Conservation (phyloP, 2,329 filamentous ascomycete genomes). For the Scedosporium minutisporum region DNA sequence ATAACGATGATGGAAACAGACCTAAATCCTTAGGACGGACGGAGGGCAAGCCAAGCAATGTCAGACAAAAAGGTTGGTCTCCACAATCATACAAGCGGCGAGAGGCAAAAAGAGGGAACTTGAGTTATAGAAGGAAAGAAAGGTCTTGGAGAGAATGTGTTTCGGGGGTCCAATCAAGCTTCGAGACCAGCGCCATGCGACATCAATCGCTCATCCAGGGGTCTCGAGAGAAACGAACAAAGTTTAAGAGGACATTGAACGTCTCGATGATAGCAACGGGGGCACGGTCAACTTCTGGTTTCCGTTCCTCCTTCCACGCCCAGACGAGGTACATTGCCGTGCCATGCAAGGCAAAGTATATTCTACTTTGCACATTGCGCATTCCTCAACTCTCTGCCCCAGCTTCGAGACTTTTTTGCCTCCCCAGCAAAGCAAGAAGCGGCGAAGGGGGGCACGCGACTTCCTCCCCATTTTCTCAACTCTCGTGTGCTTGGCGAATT, state of each 20-base stretch:
- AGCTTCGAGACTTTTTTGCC: not conserved
- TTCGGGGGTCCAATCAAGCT: constrained; percentile 3
- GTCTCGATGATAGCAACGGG: not conserved
- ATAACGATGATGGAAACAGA: not conserved
- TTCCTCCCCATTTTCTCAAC: not conserved
- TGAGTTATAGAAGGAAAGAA: not conserved
- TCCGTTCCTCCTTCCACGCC: not conserved
- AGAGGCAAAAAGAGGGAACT: not conserved
- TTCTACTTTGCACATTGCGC: not conserved
- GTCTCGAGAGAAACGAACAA: not conserved
- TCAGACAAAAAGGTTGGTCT: not conserved
- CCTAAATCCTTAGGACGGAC: not conserved
- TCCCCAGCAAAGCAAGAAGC: not conserved
- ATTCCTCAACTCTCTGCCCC: not conserved
- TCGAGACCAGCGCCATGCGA: not conserved
- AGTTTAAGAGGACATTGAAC: not conserved
- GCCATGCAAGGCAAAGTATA: not conserved
- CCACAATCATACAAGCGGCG: not conserved
- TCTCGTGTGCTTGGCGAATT: not conserved
- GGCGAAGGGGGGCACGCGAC: not conserved
- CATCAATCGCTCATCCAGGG: not conserved
- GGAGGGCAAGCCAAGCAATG: not conserved
- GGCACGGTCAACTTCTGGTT: not conserved
- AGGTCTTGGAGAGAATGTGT: not conserved
- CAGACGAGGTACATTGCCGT: not conserved